A percentile compares a stretch with the other conserved stretches of the same genome.
phyloP scores from a whole-genome alignment of 75 land plant species.

The Pinus tabuliformis region DNA sequence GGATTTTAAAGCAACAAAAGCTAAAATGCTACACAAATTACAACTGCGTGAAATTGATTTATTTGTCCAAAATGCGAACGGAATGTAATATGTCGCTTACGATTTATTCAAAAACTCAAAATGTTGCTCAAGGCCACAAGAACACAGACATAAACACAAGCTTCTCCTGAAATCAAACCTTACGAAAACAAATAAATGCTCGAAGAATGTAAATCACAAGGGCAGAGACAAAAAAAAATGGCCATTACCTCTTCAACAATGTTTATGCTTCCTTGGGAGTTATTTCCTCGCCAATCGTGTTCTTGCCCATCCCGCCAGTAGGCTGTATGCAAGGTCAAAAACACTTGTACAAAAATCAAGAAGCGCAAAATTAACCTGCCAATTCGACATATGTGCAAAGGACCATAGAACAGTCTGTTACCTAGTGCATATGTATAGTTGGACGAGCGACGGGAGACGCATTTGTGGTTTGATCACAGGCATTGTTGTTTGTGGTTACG shows the following conservation, averaged over 20 bases:
- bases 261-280: slow-evolving; percentile 42
- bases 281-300: slow-evolving; percentile 37
- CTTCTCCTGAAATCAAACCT: too few relatives aligned
- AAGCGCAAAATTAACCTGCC: too few relatives aligned
- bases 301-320: slow-evolving; percentile 37
- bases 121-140: too few relatives aligned
- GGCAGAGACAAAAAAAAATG: not conserved
- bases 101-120: too few relatives aligned
- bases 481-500: slow-evolving; percentile 21
- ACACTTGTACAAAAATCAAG: too few relatives aligned
- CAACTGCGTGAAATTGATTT: too few relatives aligned
- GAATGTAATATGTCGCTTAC: too few relatives aligned
- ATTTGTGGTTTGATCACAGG: not conserved
- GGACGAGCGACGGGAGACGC: slow-evolving; percentile 9
- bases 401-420: not conserved
- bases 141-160: too few relatives aligned
- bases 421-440: slow-evolving; percentile 39
- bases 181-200: not conserved
- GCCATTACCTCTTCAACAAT: slow-evolving; percentile 26
- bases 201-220: not conserved
- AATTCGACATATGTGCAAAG: too few relatives aligned
- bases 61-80: too few relatives aligned
- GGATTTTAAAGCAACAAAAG: too few relatives aligned
- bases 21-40: too few relatives aligned
- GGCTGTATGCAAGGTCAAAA: slow-evolving; percentile 22